Conservation (phyloP, 2,329 filamentous ascomycete genomes). For the Calonectria montana region DNA sequence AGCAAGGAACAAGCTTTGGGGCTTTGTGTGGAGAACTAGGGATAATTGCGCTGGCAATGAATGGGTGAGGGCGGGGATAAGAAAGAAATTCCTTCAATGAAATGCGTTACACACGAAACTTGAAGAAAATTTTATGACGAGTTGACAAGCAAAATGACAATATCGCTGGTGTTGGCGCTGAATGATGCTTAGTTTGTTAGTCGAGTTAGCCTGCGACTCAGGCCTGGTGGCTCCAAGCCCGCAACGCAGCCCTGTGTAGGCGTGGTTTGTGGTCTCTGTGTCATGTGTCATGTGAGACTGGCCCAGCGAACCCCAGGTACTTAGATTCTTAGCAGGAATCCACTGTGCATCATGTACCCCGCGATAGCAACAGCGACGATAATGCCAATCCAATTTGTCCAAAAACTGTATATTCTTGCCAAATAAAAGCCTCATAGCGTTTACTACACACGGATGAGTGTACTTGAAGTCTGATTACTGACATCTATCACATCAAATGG, state of each 20-base stretch:
- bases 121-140: background rate
- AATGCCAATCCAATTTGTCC: background rate
- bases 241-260: background rate
- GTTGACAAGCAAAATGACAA: background rate
- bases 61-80: background rate
- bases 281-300: slow-evolving; percentile 37
- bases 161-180: background rate
- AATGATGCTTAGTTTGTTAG: background rate
- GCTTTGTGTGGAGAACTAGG: slow-evolving; percentile 1
- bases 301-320: slow-evolving; percentile 25
- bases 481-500: background rate
- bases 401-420: background rate
- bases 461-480: background rate
- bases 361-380: slow-evolving; percentile 16
- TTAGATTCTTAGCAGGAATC: slow-evolving; percentile 28
- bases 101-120: background rate
- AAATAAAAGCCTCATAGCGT: background rate
- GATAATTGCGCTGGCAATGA: background rate
- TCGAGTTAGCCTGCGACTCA: slow-evolving; percentile 8
- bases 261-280: slow-evolving; percentile 23
- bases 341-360: slow-evolving; percentile 30
- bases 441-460: background rate
- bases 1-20: slow-evolving; percentile 7
- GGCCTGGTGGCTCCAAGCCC: background rate
- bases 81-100: background rate